Evolutionary conservation across 768 basidiomycete genomes (phyloP).

Genomic region (Hericium coralloides): DNA sequence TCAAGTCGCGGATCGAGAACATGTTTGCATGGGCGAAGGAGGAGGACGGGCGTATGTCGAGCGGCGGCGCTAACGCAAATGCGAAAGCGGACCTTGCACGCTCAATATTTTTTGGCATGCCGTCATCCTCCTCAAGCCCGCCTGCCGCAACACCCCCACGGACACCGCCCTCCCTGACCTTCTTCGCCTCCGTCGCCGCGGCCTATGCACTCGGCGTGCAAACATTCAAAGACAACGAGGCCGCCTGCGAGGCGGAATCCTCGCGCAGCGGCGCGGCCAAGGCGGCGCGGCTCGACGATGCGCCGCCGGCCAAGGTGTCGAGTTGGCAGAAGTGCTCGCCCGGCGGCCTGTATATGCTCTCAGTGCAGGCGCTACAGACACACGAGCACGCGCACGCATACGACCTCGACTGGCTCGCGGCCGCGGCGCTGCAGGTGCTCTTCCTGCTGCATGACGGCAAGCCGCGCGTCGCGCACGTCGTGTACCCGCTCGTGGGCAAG

Average conservation of each 20-base stretch:
- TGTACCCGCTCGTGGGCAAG: conserved; percentile 50
- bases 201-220: conserved; percentile 13
- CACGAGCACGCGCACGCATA: conserved; percentile 35
- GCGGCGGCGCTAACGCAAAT: not conserved
- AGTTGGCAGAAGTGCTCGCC: conserved; percentile 19
- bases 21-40: conserved; percentile 35
- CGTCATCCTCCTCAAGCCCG: not conserved
- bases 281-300: conserved; percentile 11
- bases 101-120: conserved; percentile 9
- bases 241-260: conserved; percentile 1
- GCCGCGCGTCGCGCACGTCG: conserved; percentile 30
- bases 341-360: conserved; percentile 36
- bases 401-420: conserved; percentile 49
- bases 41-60: conserved; percentile 14
- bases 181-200: conserved; percentile 13
- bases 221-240: conserved; percentile 13
- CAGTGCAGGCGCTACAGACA: conserved; percentile 36
- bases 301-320: not conserved
- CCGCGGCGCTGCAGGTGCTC: conserved; percentile 50
- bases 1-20: conserved; percentile 33
- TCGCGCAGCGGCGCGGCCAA: conserved; percentile 5
- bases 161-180: conserved; percentile 12
- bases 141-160: not conserved
- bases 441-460: conserved; percentile 44
- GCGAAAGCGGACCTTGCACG: conserved; percentile 10